These are phyloP conservation scores for Aspergillus viridinutans DNA, from an alignment of 2,329 filamentous ascomycete genomes.

Conservation along the genomic window DNA sequence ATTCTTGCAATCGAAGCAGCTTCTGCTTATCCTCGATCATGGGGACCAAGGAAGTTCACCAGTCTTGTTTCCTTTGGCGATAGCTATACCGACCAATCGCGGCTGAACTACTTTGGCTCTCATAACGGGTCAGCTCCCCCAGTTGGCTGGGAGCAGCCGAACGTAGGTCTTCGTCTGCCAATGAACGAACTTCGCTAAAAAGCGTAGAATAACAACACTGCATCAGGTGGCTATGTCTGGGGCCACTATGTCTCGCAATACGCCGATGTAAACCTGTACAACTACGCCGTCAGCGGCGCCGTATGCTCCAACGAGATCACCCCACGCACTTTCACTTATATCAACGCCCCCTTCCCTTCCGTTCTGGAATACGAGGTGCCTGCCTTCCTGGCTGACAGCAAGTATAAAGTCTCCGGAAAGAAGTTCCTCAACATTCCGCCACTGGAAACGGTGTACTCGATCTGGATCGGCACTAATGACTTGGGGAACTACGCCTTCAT, in stretches of 20 bases:
- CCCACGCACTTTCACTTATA: slow-evolving; percentile 49
- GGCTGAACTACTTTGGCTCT: slow-evolving; percentile 58
- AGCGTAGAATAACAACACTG: slow-evolving; percentile 46
- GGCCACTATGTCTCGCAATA: slow-evolving; percentile 61
- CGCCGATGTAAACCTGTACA: slow-evolving; percentile 49
- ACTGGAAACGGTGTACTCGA: slow-evolving; percentile 64
- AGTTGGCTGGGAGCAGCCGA: slow-evolving; percentile 51
- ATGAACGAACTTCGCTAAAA: neutral
- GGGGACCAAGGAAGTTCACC: slow-evolving; percentile 48
- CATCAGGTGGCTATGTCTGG: slow-evolving; percentile 66
- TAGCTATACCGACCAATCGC: slow-evolving; percentile 71
- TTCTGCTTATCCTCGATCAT: slow-evolving; percentile 3
- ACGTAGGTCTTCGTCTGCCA: slow-evolving; percentile 28
- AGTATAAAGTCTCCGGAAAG: slow-evolving; percentile 13
- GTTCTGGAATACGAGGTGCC: slow-evolving; percentile 60
- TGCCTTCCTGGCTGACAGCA: slow-evolving; percentile 26
- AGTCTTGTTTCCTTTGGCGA: slow-evolving; percentile 69
- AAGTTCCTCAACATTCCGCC: slow-evolving; percentile 41
- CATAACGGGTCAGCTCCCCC: slow-evolving; percentile 60
- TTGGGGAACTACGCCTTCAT: slow-evolving; percentile 64
- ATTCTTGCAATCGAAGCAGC: neutral
- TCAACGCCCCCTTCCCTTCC: slow-evolving; percentile 57
- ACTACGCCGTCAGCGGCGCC: slow-evolving; percentile 71
- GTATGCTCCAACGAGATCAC: slow-evolving; percentile 68
- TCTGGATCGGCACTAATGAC: slow-evolving; percentile 83